A percentile compares a stretch with the other conserved stretches of the same genome.
Conservation (phyloP, 2,329 filamentous ascomycete genomes). For the Trichoderma sp. region DNA sequence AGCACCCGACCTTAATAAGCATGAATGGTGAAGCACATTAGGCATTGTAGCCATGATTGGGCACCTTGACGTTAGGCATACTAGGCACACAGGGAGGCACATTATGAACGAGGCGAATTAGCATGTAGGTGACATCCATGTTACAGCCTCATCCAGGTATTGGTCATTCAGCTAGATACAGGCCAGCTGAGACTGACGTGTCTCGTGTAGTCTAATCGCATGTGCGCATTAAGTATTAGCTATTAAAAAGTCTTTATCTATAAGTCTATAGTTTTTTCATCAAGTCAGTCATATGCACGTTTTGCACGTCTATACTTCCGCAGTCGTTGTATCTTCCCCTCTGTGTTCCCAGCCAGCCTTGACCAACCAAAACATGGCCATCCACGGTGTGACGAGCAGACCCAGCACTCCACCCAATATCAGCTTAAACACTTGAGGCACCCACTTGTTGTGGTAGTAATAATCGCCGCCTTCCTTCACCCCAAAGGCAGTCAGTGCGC, state of each 20-base stretch:
- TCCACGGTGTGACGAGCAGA: not conserved
- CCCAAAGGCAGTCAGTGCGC: not conserved
- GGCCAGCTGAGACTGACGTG: not conserved
- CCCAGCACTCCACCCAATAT: constrained; percentile 1
- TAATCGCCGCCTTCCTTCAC: not conserved
- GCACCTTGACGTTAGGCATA: not conserved
- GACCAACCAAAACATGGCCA: constrained; percentile 13
- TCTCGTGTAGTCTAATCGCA: not conserved
- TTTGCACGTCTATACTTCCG: not conserved
- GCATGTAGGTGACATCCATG: not conserved
- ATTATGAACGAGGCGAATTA: not conserved
- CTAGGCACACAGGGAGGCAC: not conserved
- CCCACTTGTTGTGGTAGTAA: constrained; percentile 2
- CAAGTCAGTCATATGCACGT: not conserved
- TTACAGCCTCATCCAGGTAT: not conserved
- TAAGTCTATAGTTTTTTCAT: not conserved
- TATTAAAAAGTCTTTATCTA: not conserved
- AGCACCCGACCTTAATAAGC: too few relatives aligned
- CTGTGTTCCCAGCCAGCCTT: constrained; percentile 7
- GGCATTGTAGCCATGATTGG: too few relatives aligned
- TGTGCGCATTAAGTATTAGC: not conserved
- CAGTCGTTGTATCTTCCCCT: not conserved
- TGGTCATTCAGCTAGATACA: too few relatives aligned
- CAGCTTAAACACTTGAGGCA: constrained; percentile 1
- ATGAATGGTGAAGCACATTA: too few relatives aligned